Base-by-base conservation (phyloP, 139 green algal species). In the Coelastrella sp. region DNA sequence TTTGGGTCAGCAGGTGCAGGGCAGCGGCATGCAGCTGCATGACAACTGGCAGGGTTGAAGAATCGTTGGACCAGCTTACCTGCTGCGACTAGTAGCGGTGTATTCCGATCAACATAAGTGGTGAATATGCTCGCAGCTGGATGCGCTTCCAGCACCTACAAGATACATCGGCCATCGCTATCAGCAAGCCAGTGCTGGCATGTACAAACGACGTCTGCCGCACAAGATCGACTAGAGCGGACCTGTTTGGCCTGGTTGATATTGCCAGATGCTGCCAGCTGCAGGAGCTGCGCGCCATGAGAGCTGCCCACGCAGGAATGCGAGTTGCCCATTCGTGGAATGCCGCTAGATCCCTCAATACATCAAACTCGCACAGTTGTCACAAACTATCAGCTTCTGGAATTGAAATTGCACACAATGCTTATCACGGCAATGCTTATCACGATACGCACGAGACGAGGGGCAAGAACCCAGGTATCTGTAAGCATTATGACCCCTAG, bases 81-180 rank as follows among this genome's bases (percentile, higher is more conserved):
- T 84, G 78, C 78, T 75, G 78, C 78, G 5, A 63, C 38, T 35
- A 85, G 34, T 0, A 85, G 32, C 2, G 79, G 43, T 7, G 79
- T 78, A 8, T 64, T 66, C 5, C 35, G 53, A 19, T 85, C 79
- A n/a, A 84, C 40, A 43, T 75, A 84, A 3, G 77, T 84, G 25
- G 37, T 75, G 23, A 64, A 84, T 38, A 9, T 62, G 6, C 57
- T 40, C 32, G 77, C 60, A 8, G 51, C 3, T 21, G 59, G 59
- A 19, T 50, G 27, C 7, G 71, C 37, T 48, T 84, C 57, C 17
- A 74, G 60, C 2, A 84, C 30, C 77, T 84, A 60, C 40, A 27
- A 64, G 53, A 19, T 9, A 27, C 6, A 64, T 32, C 53, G 21
- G 53, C 5, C 53, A 64, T 64, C 53, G 30, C 19, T n/a, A 64